Evolutionary conservation across 768 basidiomycete species (phyloP), one percentile per base, ranked within the genome.

Genomic region (Imleria badia): DNA sequence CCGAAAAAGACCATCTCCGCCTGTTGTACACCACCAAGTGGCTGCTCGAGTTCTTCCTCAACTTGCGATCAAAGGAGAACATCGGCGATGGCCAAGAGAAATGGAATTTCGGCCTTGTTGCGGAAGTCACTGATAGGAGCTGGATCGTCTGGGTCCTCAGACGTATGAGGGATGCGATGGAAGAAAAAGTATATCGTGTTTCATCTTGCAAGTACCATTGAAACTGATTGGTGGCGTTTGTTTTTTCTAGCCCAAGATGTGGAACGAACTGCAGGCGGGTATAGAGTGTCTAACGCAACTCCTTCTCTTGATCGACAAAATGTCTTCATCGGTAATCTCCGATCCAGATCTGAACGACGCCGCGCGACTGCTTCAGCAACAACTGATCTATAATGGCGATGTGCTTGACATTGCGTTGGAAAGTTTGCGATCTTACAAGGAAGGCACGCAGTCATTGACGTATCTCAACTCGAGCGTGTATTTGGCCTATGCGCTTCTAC

Each of bases 311-410:
- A 86, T 98, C 66, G 94, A 98, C 63, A 73, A 74, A 44, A 94
- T 99, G 87, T 80, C 86, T 31, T 75, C 78, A 43, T 75, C 80
- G 48, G 62, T 63, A 36, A 71, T 71, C 45, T 72, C 70, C 67
- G 70, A 73, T 56, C 43, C 69, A 22, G 56, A 64, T 60, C 77
- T 93, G 58, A 74, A 76, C 41, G 93, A 96, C 34, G 86, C 89
- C 23, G 89, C 94, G 45, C 84, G 84, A 51, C 75, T 87, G 19
- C 77, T 98, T 2, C 91, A 94, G 62, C 85, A 93, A 59, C 92
- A 97, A 68, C 76, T 99, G 23, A 88, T 98, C 64, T 98, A 98
- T 75, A 94, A 94, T 62, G 94, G 92, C 33, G 94, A 98, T 59
- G 86, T 95, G 17, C 84, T 98, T 50, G 95, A 98, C 61, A 83